A percentile compares a stretch with the other conserved stretches of the same genome.
Evolutionary conservation across 228 moss, liverwort and hornwort species (phyloP).

Genomic region (Sphagnum magellanicum): DNA sequence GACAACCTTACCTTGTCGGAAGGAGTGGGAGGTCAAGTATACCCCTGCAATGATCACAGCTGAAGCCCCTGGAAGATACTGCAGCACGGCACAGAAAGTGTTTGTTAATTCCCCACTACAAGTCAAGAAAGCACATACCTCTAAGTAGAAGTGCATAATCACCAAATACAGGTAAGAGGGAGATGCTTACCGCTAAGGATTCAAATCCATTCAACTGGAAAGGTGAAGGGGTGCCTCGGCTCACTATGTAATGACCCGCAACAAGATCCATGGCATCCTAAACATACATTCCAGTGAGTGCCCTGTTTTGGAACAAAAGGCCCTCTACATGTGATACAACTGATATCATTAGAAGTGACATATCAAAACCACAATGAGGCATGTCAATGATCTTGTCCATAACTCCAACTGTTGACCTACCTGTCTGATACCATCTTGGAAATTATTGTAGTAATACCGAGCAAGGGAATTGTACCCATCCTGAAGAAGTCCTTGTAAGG

Average conservation of each 20-base stretch:
- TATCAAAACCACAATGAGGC: no score
- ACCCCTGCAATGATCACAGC: slow-evolving; percentile 68
- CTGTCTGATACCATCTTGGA: slow-evolving; percentile 88
- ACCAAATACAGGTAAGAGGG: neutral
- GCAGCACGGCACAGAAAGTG: slow-evolving; percentile 12
- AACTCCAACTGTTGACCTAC: slow-evolving; percentile 15
- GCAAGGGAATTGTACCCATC: slow-evolving; percentile 81
- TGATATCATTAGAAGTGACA: no score
- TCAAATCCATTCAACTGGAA: slow-evolving; percentile 56
- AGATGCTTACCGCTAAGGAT: slow-evolving; percentile 49
- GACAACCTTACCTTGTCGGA: slow-evolving; percentile 49
- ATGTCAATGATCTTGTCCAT: no score
- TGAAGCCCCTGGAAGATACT: slow-evolving; percentile 80
- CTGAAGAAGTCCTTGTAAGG: slow-evolving; percentile 74
- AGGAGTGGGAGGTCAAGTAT: slow-evolving; percentile 72
- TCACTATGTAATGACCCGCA: slow-evolving; percentile 80
- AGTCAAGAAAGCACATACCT: neutral
- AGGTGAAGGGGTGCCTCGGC: slow-evolving; percentile 52
- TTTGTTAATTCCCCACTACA: neutral
- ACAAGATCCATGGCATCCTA: slow-evolving; percentile 99
- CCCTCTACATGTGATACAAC: no score
- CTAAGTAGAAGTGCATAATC: neutral
- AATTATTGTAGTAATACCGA: slow-evolving; percentile 96
- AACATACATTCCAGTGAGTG: neutral
- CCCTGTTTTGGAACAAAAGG: neutral